Conservation (phyloP, 805 yeast genomes). For the Tetrapisispora namnaoensis region DNA sequence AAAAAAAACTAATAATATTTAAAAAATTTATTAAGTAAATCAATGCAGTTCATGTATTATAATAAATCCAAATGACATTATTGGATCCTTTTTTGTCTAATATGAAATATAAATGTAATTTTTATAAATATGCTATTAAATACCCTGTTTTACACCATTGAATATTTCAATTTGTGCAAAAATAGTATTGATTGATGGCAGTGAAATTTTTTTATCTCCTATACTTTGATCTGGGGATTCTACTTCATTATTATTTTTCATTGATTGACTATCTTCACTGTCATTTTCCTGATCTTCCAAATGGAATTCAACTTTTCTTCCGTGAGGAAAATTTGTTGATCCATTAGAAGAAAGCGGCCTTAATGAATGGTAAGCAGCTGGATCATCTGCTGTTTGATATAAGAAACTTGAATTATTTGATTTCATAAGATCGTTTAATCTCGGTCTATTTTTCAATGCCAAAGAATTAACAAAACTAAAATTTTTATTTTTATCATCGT, state of each 20-base stretch:
- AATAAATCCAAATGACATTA: neutral
- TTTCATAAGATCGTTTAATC: neutral
- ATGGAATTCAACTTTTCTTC: constrained; percentile 11
- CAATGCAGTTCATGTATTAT: constrained; percentile 1
- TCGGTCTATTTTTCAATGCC: neutral
- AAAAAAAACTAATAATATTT: neutral
- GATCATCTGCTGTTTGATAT: neutral
- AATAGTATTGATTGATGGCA: constrained; percentile 24
- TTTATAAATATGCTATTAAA: neutral
- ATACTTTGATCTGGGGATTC: constrained; percentile 9
- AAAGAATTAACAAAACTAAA: neutral
- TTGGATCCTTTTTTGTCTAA: neutral
- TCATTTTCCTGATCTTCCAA: constrained; percentile 10
- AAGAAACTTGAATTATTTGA: neutral
- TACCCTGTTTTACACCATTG: constrained; percentile 5
- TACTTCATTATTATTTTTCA: constrained; percentile 3
- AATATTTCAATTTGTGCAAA: constrained; percentile 19
- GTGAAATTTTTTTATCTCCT: constrained; percentile 9
- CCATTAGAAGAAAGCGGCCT: neutral
- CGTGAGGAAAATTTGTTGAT: neutral
- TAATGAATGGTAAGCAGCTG: neutral
- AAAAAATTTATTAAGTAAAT: neutral
- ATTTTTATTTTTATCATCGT: neutral
- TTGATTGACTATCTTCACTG: constrained; percentile 5
- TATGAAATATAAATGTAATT: neutral